Base-by-base conservation (phyloP, 441 rosid species). In the Francoa sonchifolia region DNA sequence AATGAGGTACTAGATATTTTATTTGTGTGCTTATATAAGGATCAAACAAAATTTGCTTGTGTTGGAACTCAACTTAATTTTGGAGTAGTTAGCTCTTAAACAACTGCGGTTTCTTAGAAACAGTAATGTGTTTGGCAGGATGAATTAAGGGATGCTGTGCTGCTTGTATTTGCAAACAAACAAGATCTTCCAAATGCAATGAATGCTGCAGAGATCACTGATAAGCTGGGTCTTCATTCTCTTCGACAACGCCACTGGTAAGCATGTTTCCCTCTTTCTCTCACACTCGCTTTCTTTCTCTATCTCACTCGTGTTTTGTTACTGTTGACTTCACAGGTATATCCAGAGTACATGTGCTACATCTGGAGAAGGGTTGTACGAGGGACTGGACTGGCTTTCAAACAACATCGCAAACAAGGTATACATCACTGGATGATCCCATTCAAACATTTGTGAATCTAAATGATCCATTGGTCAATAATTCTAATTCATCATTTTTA, bases 271-370 rank as follows among this genome's bases (percentile, higher is more conserved):
- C 0, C 16, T 48, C 29, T 37, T 38, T 11, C 2, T 30, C 4
- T 33, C 26, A n/a, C 6, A n/a, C 16, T 15, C 42, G 11, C 15
- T 9, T 5, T 16, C 25, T 22, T 29, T 10, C 27, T 5, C 52
- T 13, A 17, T 18, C 21, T n/a, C n/a, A n/a, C n/a, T n/a, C n/a
- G n/a, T n/a, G n/a, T 17, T 46, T 6, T 11, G 20, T 28, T 38
- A 31, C 26, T 31, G 2, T 42, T 38, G 21, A 12, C 26, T 8
- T 29, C 56, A 34, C 69, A 82, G 94, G 94, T 82, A 74, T 61
- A 82, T 82, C 57, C 94, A 82, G 77, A 71, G 77, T 41, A 74
- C 81, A 34, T 74, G 81, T 47, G 80, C 82, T 25, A 74, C 77
- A 27, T 74, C 82, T 19, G 82, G 82, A 19, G 78, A 75, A 63